A percentile compares a stretch with the other conserved stretches of the same genome.
These are phyloP conservation scores for Aphanomyces euteiches DNA, from an alignment of 352 stramenopile species.

Conservation along the genomic window DNA sequence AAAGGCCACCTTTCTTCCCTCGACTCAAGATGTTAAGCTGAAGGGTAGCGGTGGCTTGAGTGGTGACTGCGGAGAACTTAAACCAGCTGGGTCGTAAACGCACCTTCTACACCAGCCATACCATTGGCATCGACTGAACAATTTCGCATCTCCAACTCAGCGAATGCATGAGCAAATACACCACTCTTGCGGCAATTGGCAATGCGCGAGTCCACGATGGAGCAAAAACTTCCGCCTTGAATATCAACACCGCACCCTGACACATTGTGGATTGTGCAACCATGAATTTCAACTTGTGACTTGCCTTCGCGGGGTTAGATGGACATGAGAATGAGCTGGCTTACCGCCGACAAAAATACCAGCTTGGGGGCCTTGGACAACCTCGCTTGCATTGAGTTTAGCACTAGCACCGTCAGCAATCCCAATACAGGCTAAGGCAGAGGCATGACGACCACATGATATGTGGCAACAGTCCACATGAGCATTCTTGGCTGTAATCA, in stretches of 20 bases:
- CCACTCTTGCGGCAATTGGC: conserved; percentile 13
- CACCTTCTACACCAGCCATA: conserved; percentile 26
- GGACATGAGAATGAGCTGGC: neutral
- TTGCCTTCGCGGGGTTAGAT: conserved; percentile 9
- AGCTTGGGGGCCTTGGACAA: conserved; percentile 6
- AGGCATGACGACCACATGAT: neutral
- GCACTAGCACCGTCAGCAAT: neutral
- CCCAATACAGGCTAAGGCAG: conserved; percentile 3
- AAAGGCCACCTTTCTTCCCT: conserved; percentile 15
- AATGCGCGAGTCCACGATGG: neutral
- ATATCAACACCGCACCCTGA: conserved; percentile 10
- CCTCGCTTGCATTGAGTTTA: neutral
- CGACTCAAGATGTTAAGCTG: neutral
- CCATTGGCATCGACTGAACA: conserved; percentile 12
- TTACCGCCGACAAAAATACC: conserved; percentile 12
- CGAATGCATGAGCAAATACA: conserved; percentile 17
- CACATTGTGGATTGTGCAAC: neutral
- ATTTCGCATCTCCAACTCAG: neutral
- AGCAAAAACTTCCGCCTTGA: neutral
- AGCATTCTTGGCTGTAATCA: neutral
- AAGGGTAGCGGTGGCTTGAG: neutral
- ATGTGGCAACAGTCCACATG: neutral
- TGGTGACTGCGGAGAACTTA: neutral
- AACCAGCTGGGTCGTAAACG: too few species aligned
- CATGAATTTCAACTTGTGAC: neutral